Conservation (phyloP, 1,139 yeast genomes). For the Nakaseomyces uthaithaninus region DNA sequence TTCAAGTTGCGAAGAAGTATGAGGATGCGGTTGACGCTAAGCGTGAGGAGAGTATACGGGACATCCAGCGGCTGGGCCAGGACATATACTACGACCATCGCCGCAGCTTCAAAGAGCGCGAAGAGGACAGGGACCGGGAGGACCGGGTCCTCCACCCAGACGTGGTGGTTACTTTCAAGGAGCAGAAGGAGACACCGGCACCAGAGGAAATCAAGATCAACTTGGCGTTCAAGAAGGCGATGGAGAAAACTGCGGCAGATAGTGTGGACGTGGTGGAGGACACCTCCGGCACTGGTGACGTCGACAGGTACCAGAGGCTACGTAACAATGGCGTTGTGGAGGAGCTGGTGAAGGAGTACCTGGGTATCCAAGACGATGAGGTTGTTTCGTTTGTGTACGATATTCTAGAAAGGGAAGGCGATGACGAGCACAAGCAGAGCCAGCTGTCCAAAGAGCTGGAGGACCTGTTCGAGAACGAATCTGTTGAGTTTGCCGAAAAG, state of each 20-base stretch:
- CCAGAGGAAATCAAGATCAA: conserved; percentile 18
- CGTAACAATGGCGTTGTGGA: conserved; percentile 21
- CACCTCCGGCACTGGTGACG: conserved; percentile 5
- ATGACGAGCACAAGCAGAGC: conserved; percentile 19
- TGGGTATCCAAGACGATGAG: conserved; percentile 31
- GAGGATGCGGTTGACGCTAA: conserved; percentile 16
- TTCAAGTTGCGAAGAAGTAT: conserved; percentile 21
- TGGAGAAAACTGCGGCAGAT: conserved; percentile 14
- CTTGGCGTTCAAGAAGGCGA: conserved; percentile 21
- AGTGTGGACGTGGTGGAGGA: conserved; percentile 3
- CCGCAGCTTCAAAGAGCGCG: conserved; percentile 22
- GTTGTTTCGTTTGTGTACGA: conserved; percentile 24
- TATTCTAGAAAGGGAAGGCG: background rate
- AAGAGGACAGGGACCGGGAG: conserved; percentile 18
- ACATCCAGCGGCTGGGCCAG: conserved; percentile 19
- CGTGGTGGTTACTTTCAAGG: conserved; percentile 2
- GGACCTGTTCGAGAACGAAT: conserved; percentile 32
- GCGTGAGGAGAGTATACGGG: conserved; percentile 20
- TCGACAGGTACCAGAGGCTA: conserved; percentile 13
- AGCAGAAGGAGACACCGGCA: background rate
- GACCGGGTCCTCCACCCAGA: conserved; percentile 16
- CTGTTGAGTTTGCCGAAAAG: conserved; percentile 22
- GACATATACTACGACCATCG: conserved; percentile 27
- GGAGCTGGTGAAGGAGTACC: conserved; percentile 28
- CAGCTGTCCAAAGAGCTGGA: conserved; percentile 23